Evolutionary conservation across 2,329 filamentous ascomycete genomes (phyloP), one percentile per base, ranked within the genome.

Genomic region (Ambrosiella xylebori): DNA sequence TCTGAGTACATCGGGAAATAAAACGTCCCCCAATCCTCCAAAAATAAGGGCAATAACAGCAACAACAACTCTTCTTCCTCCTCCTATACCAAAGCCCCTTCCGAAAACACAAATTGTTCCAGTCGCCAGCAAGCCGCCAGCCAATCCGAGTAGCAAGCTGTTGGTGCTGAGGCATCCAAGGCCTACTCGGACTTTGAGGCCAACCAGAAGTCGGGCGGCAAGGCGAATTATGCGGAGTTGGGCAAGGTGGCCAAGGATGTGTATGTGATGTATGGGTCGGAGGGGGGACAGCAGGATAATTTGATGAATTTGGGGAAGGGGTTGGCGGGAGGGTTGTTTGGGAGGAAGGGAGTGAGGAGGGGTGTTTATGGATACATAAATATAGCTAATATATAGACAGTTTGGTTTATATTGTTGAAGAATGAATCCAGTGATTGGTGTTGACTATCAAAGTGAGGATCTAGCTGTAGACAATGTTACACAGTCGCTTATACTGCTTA

Each of bases 221-320:
- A 54, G 2, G 51, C 57, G 5, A 49, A 62, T 45, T 64, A 64
- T 51, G 51, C 37, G 27, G 57, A 61, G 41, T 56, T 64, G 11
- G 61, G 62, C n/a, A 55, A 13, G 19, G 57, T 63, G 49, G 62
- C 60, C n/a, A 53, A 63, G 53, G 62, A 63, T 27, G 66, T 68
- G 4, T 67, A 68, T n/a, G 60, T 64, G 35, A 67, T 61, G 2
- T 69, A 66, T 60, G 55, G 59, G 8, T 60, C 60, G n/a, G 62
- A 63, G 19, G 60, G 56, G 12, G 62, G 58, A 15, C 64, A 64
- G 49, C 57, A 61, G 62, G 45, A 56, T 17, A 45, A 61, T 47
- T 35, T 63, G 35, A 35, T 52, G n/a, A 57, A 61, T 11, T 57
- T 64, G 12, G 63, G 59, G 19, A 62, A 57, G 49, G 56, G 57